Evolutionary conservation across 2,329 filamentous ascomycete species (phyloP).

Genomic region (Bipolaris gigantea): DNA sequence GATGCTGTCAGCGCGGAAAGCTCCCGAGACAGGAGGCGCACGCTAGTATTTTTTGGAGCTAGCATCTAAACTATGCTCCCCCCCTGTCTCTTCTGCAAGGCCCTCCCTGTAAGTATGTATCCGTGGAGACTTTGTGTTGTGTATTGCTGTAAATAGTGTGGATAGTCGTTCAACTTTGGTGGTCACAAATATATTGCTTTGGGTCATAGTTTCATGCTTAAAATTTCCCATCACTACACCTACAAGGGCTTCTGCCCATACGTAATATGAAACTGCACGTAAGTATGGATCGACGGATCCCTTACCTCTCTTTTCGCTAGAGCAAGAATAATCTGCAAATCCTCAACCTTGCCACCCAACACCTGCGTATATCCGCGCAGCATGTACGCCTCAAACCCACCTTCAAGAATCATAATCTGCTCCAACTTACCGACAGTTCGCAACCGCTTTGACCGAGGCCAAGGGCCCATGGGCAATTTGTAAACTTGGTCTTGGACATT

Average conservation of each 20-base stretch:
- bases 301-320: constrained; percentile 25
- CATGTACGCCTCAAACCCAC: constrained; percentile 31
- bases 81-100: not conserved
- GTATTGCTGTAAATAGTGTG: not conserved
- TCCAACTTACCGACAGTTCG: constrained; percentile 23
- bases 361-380: constrained; percentile 27
- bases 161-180: no score
- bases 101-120: not conserved
- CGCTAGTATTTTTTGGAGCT: not conserved
- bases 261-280: constrained; percentile 29
- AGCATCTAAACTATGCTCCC: not conserved
- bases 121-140: not conserved
- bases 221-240: no score
- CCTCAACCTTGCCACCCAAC: constrained; percentile 16
- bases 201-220: no score
- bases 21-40: not conserved
- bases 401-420: constrained; percentile 29
- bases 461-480: constrained; percentile 33
- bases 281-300: constrained; percentile 26
- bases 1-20: not conserved
- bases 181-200: no score
- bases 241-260: constrained; percentile 23
- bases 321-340: constrained; percentile 22
- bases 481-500: constrained; percentile 45
- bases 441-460: constrained; percentile 32